Evolutionary conservation across 2,329 filamentous ascomycete species (phyloP).

Genomic region (Microascus cirrosus): DNA sequence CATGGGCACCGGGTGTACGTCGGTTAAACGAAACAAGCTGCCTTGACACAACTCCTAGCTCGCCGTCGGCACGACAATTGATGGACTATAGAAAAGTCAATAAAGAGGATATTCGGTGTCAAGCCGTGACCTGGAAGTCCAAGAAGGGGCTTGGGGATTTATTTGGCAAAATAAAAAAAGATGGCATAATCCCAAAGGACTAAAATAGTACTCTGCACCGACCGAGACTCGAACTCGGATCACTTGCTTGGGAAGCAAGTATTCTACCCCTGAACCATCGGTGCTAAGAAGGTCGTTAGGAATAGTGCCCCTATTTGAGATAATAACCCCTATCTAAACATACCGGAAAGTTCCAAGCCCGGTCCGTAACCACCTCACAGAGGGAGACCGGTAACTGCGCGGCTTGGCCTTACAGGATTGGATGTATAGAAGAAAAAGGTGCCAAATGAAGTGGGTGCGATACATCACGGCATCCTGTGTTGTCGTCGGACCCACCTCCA

Average conservation of each 20-base stretch:
- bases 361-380: no score
- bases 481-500: background rate
- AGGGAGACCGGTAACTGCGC: no score
- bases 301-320: background rate
- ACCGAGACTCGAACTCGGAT: slow-evolving; percentile 5
- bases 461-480: background rate
- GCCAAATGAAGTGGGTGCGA: background rate
- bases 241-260: slow-evolving; percentile 5
- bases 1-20: background rate
- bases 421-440: no score
- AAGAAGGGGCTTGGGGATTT: background rate
- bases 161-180: background rate
- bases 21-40: background rate
- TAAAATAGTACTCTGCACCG: background rate
- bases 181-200: background rate
- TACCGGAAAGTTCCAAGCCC: no score
- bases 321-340: no score
- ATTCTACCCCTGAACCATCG: slow-evolving; percentile 4
- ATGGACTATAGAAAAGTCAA: no score
- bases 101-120: no score
- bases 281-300: background rate
- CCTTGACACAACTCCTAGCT: background rate
- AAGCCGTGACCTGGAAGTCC: no score
- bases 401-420: no score
- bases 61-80: no score